phyloP scores from a whole-genome alignment of 371 early-diverging fungal species.

The Vairimorpha necatrix region DNA sequence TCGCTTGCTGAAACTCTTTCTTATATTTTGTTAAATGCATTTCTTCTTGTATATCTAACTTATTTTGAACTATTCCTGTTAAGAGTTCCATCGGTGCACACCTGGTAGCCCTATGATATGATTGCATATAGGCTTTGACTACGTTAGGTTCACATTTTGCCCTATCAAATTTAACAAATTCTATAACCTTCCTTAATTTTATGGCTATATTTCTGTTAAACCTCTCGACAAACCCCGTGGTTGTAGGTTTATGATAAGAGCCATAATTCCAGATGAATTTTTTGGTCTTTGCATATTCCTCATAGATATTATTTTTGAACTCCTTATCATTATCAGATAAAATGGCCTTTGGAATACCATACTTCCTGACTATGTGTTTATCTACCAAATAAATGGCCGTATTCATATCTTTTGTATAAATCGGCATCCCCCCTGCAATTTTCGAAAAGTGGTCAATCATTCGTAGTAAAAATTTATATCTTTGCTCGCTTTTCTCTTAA shows the following conservation, averaged over 20 bases:
- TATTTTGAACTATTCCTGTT: no score
- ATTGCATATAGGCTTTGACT: no score
- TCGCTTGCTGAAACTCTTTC: no score
- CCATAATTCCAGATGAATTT: neutral
- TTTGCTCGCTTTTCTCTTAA: neutral
- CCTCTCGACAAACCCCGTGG: conserved; percentile 22
- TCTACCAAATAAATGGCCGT: neutral
- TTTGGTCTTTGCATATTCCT: neutral
- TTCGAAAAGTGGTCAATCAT: conserved; percentile 18
- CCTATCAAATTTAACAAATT: no score
- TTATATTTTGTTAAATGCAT: no score
- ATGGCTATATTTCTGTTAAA: no score
- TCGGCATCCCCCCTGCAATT: conserved; percentile 10
- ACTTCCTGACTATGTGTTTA: conserved; percentile 6
- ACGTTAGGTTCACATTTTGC: no score
- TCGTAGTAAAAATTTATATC: conserved; percentile 15
- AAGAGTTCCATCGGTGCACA: no score
- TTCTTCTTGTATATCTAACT: no score
- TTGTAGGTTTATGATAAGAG: conserved; percentile 11
- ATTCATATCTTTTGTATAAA: neutral
- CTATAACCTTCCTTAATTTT: no score
- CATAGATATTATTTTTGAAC: neutral
- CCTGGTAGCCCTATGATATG: no score
- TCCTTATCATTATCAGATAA: conserved; percentile 22
- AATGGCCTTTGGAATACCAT: conserved; percentile 5